phyloP scores from a whole-genome alignment of 257 asterid species.

The Penstemon newberryi region DNA sequence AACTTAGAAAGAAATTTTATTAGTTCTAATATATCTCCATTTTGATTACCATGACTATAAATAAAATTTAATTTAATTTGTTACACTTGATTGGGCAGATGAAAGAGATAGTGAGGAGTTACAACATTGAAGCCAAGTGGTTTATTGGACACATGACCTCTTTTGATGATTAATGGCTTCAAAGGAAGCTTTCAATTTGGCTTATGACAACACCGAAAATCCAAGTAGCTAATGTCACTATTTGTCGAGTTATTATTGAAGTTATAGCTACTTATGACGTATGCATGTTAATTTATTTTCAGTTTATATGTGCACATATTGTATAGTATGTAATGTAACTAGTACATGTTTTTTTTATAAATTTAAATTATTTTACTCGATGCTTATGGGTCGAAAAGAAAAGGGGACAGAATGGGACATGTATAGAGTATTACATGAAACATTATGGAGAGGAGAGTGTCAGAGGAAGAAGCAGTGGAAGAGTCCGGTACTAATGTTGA shows the following conservation, averaged over 20 bases:
- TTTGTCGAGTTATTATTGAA: slow-evolving; percentile 35
- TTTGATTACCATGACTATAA: background rate
- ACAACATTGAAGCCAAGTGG: slow-evolving; percentile 52
- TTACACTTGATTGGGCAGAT: slow-evolving; percentile 25
- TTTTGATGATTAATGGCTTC: slow-evolving; percentile 26
- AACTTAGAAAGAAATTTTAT: too few relatives aligned
- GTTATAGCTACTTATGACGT: slow-evolving; percentile 45
- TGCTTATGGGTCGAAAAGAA: too few relatives aligned
- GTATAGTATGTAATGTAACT: too few relatives aligned
- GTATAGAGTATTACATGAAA: too few relatives aligned
- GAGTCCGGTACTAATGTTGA: too few relatives aligned
- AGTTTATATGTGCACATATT: too few relatives aligned
- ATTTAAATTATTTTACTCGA: too few relatives aligned
- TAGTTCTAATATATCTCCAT: background rate
- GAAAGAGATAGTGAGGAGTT: slow-evolving; percentile 43
- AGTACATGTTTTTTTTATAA: background rate
- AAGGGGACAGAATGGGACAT: too few relatives aligned
- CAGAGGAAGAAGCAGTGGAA: too few relatives aligned
- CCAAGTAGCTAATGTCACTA: slow-evolving; percentile 36
- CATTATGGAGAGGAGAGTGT: too few relatives aligned
- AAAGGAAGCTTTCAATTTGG: slow-evolving; percentile 31
- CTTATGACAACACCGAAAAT: slow-evolving; percentile 32
- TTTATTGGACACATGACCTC: slow-evolving; percentile 47
- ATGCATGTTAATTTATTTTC: background rate
- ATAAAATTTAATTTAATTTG: background rate